Base-by-base conservation (phyloP, 106 monocot species). In the Gastrodia elata region DNA sequence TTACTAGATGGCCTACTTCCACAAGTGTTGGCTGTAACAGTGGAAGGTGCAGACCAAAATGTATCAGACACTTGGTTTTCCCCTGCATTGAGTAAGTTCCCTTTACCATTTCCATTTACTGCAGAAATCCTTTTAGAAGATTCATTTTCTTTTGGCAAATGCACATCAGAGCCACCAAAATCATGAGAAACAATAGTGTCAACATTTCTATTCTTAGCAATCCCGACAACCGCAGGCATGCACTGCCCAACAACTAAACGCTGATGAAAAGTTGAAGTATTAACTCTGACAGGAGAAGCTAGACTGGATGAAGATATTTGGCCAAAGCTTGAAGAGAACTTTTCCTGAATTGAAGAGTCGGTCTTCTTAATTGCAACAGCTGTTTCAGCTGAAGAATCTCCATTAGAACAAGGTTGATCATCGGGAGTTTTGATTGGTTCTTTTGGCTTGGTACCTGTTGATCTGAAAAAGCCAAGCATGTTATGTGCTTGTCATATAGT, bases 1-100 rank as follows among this genome's bases (percentile, higher is more conserved):
- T 72, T 78, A 42, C 70, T 71, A 64, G 78, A 78, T 38, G 72
- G 78, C 65, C 78, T 78, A 64, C 78, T 78, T 13, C 78, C 72
- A 35, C 46, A 48, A 43, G 72, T 22, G 73, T 65, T 36, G 26
- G 65, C 32, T 22, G 26, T 44, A 37, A 65, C 70, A 37, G 42
- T 65, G 44, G 78, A 65, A 36, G 43, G 24, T 72, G 72, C 26
- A 24, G 43, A 16, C 37, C 65, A 72, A 36, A 65, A 64, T 8
- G 46, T 46, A 72, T 67, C 72, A n/a, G 35, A 64, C 33, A 65
- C 10, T 42, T 38, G 65, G 25, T 22, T 73, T 30, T 65, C 72
- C 13, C 48, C 78, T 35, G 67, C 18, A 11, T 38, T 70, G 35
- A 72, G 35, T 65, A 72, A 78, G 44, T 78, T 65, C 56, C 78